Percentiles rank a stretch among this genome's conserved stretches.
Conservation (phyloP, 176 grass and related monocot genomes). For the Triticum monococcum region DNA sequence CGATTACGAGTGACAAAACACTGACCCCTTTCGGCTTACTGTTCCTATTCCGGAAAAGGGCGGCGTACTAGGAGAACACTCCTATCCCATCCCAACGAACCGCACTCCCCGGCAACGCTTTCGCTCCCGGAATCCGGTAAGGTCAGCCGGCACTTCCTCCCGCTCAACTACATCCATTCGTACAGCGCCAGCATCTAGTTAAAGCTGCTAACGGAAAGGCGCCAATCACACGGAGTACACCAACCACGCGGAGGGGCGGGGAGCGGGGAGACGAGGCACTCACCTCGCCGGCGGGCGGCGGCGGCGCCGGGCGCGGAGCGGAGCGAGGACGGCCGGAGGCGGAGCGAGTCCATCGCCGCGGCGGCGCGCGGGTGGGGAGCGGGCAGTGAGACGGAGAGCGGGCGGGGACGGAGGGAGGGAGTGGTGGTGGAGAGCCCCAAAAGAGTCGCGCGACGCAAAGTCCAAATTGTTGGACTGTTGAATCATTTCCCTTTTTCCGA, state of each 20-base stretch:
- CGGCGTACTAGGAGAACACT: not conserved
- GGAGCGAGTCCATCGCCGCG: slow-evolving; percentile 42
- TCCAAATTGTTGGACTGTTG: not conserved
- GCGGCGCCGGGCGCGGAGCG: slow-evolving; percentile 11
- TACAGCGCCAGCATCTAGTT: not conserved
- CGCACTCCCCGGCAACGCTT: not conserved
- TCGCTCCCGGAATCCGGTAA: not conserved
- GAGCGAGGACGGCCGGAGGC: slow-evolving; percentile 40
- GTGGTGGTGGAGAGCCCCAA: not conserved
- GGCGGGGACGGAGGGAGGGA: not conserved
- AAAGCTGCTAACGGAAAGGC: not conserved
- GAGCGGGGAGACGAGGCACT: not conserved
- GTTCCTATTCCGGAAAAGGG: not conserved
- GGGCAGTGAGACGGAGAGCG: not conserved
- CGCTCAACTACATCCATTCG: not conserved
- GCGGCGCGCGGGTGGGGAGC: not conserved
- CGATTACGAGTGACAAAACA: not conserved
- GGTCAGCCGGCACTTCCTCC: not conserved
- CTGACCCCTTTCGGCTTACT: not conserved
- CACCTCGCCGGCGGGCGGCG: slow-evolving; percentile 34
- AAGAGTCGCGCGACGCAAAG: not conserved
- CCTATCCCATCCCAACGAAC: not conserved
- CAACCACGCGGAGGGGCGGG: not conserved
- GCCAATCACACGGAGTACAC: not conserved
- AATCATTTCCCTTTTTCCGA: too few species aligned